Base-by-base conservation (phyloP, 805 yeast species). In the Cyberlindnera meyerae region DNA sequence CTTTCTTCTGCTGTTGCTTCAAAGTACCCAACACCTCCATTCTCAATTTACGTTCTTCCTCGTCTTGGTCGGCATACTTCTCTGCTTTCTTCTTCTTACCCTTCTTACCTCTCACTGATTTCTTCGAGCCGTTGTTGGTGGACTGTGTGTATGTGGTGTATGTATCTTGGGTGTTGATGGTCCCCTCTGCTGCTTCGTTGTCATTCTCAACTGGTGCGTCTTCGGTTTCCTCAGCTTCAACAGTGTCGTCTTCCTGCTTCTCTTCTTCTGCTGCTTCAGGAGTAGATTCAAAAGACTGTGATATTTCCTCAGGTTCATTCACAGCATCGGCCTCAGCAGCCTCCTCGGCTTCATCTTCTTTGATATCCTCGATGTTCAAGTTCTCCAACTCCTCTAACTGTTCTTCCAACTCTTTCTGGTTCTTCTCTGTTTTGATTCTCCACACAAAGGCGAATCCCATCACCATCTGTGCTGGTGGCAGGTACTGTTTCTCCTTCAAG, bases 1-100 rank as follows among this genome's bases (percentile, higher is more conserved):
- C 60, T 41, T 64, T 51, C 35, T 61, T 57, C 25, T 66, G 66
- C 4, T 66, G 51, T 20, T 77, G 73, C 49, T 86, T 87, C 52
- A 85, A 65, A 0, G 95, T 84, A 4, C 97, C 97, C 28, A 90
- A 62, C 2, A 82, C 84, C 40, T 82, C 77, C 83, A 90, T 77
- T 46, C 94, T 71, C 39, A 81, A 50, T 31, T 61, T 51, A 38
- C 88, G 73, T 51, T 90, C 97, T 39, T 84, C 93, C 35, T 86
- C 96, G 56, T 90, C 97, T 61, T 90, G 97, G 42, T 82, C 88
- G 4, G 79, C 86, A 53, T 90, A 90, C 54, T 89, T 90, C 42
- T 74, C 70, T 27, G 81, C 81, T 54, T 85, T 88, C 66, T 83
- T 86, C 60, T 83, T 53, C 54, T 88, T 88, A 27, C 83, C 82